Conservation (phyloP, 331 rosid genomes). For the Rhamnella rubrinervis region DNA sequence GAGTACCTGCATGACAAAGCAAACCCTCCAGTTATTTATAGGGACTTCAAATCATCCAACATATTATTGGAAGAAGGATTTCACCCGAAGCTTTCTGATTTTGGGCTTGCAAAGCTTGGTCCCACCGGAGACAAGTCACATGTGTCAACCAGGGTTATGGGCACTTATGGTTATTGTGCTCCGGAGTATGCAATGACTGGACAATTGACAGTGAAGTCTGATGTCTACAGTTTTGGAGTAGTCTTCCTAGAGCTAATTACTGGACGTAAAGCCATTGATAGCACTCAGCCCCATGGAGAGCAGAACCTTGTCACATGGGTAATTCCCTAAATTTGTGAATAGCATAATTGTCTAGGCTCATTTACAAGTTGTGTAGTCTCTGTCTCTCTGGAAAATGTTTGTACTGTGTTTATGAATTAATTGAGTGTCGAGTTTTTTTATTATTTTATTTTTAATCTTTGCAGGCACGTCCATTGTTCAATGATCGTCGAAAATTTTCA, state of each 20-base stretch:
- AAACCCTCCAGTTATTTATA: slow-evolving; percentile 90
- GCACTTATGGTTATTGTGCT: slow-evolving; percentile 97
- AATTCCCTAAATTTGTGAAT: slow-evolving; percentile 20
- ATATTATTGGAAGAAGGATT: slow-evolving; percentile 88
- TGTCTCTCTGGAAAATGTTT: slow-evolving; percentile 25
- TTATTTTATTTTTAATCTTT: too few relatives aligned
- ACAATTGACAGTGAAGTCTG: slow-evolving; percentile 91
- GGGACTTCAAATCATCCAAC: slow-evolving; percentile 95
- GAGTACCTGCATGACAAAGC: slow-evolving; percentile 95
- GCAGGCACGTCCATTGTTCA: slow-evolving; percentile 92
- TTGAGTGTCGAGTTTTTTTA: slow-evolving; percentile 25
- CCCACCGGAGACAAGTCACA: slow-evolving; percentile 96
- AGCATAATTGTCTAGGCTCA: not conserved
- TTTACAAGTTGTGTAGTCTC: slow-evolving; percentile 20
- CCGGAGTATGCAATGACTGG: slow-evolving; percentile 99
- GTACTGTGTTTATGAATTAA: slow-evolving; percentile 11
- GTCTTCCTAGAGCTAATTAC: slow-evolving; percentile 93
- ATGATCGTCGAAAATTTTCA: slow-evolving; percentile 82
- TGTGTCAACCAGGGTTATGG: slow-evolving; percentile 97
- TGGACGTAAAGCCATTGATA: slow-evolving; percentile 90
- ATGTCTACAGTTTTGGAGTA: slow-evolving; percentile 92
- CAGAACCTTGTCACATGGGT: slow-evolving; percentile 98
- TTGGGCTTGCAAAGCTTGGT: slow-evolving; percentile 98
- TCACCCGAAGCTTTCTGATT: slow-evolving; percentile 95
- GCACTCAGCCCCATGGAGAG: slow-evolving; percentile 79